Evolutionary conservation across 352 stramenopile genomes (phyloP), one percentile per base, ranked within the genome.

Genomic region (Peronospora destructor): DNA sequence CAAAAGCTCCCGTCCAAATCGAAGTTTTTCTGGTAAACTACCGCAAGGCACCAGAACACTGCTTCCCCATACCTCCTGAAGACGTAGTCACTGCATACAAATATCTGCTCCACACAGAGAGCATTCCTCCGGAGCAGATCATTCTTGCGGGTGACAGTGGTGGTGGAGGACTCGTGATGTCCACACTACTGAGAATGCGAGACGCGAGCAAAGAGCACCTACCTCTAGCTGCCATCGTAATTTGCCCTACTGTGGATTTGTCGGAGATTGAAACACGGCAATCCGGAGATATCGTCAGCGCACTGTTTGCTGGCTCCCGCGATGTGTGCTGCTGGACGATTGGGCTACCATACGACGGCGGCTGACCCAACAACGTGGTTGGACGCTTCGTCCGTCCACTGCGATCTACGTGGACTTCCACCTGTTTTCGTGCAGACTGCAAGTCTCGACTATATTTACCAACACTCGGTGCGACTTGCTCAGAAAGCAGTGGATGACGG

Each of bases 11-110:
- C 10, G 50, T 66, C 11, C 30, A 60, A n/a, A 56, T 73, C 0
- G 55, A 80, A 10, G 35, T 83, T 9, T 64, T 80, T 23, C 52
- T 84, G 6, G 64, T 45, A 1, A 70, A 73, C 49, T 76, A 84
- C 30, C 65, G 71, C n/a, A 79, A 80, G 36, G 60, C 73, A 45
- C 56, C 72, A 0, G 55, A 70, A 7, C 53, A 73, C 32, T 49
- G 59, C 28, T 77, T 79, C 44, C 67, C 70, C 4, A 66, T 40
- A 3, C 66, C 66, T 2, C 57, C 66, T 3, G 49, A 81, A 45
- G 70, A 77, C 36, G 61, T 53, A 2, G 52, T 74, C 6, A 45
- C 55, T 17, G 61, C 64, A 29, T 79, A 71, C 45, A 68, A 74
- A 13, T 63, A 74, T 44, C 37, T 79, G n/a, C 45, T 79, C 1